Base-by-base conservation (phyloP, 139 green algal species). In the Closterium sp. region DNA sequence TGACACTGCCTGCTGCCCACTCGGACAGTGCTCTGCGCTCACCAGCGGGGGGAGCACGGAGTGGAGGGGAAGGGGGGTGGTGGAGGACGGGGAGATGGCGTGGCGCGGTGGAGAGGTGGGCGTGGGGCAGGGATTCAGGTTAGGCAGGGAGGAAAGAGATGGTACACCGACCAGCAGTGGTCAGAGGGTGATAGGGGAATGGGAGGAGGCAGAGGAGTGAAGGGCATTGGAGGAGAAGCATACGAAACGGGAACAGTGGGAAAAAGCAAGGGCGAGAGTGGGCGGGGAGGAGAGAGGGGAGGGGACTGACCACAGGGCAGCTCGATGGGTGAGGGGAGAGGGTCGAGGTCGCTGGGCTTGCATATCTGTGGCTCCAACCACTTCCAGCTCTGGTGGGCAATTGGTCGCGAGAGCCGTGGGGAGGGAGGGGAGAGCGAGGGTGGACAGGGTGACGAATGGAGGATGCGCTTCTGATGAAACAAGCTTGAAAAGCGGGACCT, bases 301-400 rank as follows among this genome's bases (percentile, higher is more conserved):
- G 62, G 62, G 62, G 17, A 79, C 89, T 22, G 22, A 91, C 89
- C 31, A 22, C 89, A 91, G 73, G 89, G 38, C 29, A 86, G 21
- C 30, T 91, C 38, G 21, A 45, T 84, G 31, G 21, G 7, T 13
- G 32, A 24, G 10, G 89, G n/a, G 32, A 91, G 38, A 6, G 29
- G 31, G 22, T 84, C 34, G 21, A 31, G 24, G 84, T 27, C n/a
- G 21, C 24, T n/a, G 31, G 89, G 89, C 30, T 70, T 91, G 38
- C 89, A 91, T 38, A 91, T 91, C 38, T 31, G 21, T 2, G 89
- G 89, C 38, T 91, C 30, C 84, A 91, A 28, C 89, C 89, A 91
- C 32, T 85, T 42, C 24, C 84, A 91, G 31, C 29, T 91, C 89
- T 91, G 88, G 31, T 13, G 86, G 86, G 31, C 17, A 34, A 89